Evolutionary conservation across 352 stramenopile genomes (phyloP).

Genomic region (Blastocystis sp.): DNA sequence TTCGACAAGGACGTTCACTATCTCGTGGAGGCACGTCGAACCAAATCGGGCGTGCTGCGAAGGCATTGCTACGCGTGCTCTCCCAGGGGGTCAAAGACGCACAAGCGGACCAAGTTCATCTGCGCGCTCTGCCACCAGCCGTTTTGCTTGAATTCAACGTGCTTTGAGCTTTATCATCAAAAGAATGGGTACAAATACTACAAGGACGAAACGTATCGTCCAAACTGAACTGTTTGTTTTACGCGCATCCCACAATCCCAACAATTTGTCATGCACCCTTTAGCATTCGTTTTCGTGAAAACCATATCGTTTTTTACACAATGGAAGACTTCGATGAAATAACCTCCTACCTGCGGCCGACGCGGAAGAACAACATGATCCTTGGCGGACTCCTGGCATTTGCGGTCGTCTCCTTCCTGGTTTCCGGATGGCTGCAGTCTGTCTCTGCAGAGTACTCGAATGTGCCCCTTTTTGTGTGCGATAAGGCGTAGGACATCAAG

Average conservation of each 20-base stretch:
- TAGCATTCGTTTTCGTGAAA: too few relatives aligned
- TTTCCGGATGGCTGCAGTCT: not conserved
- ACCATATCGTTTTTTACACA: not conserved
- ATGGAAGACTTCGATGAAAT: constrained; percentile 14
- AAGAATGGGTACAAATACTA: not conserved
- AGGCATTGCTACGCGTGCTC: constrained; percentile 22
- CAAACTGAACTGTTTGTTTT: constrained; percentile 15
- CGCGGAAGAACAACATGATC: constrained; percentile 4
- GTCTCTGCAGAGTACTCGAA: not conserved
- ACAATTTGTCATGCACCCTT: not conserved
- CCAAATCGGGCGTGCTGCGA: not conserved
- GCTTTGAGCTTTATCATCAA: constrained; percentile 22
- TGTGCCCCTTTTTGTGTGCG: not conserved
- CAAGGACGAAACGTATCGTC: not conserved
- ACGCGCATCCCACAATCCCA: not conserved
- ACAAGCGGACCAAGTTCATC: constrained; percentile 12
- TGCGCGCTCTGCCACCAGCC: not conserved
- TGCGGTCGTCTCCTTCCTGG: not conserved
- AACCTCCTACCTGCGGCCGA: not conserved
- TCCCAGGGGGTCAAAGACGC: not conserved
- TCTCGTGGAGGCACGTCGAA: not conserved
- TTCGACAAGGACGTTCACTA: constrained; percentile 12
- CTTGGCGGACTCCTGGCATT: not conserved
- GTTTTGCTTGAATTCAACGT: not conserved
- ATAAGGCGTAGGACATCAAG: not conserved